These are phyloP conservation scores for Neonectria neomacrospora DNA, from an alignment of 2,329 filamentous ascomycete species.

Conservation along the genomic window DNA sequence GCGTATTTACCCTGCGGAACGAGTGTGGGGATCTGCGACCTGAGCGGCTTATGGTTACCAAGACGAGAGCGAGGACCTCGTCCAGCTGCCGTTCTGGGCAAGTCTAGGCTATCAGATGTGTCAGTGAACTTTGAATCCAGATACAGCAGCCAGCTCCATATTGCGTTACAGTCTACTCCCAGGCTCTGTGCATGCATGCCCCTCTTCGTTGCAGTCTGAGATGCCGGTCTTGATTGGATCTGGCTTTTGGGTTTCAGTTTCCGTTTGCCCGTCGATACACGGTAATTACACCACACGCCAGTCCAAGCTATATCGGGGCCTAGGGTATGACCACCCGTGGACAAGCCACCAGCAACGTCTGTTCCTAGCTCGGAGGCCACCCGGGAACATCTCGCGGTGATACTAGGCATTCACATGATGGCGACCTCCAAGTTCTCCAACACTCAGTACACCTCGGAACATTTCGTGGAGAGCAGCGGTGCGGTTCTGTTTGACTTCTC, in stretches of 20 bases:
- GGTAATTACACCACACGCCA: too few relatives aligned
- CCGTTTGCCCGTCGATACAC: background rate
- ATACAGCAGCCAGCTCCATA: background rate
- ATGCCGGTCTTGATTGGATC: background rate
- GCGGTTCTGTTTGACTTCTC: slow-evolving; percentile 34
- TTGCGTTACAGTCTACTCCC: too few relatives aligned
- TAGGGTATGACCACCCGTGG: background rate
- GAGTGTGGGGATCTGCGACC: slow-evolving; percentile 7
- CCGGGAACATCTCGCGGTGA: background rate
- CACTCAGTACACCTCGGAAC: slow-evolving; percentile 12
- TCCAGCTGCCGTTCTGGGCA: slow-evolving; percentile 24
- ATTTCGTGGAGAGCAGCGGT: slow-evolving; percentile 34
- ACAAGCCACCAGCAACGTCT: background rate
- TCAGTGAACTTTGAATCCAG: background rate
- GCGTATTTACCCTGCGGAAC: background rate
- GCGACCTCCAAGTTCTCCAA: background rate
- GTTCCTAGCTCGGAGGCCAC: background rate
- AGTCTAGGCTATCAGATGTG: slow-evolving; percentile 20
- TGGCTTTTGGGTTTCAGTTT: background rate
- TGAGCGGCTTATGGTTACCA: background rate
- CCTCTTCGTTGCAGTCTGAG: too few relatives aligned
- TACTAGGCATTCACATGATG: slow-evolving; percentile 5
- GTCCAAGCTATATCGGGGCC: too few relatives aligned
- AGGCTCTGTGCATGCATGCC: slow-evolving; percentile 5
- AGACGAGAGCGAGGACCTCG: background rate